A percentile compares a stretch with the other conserved stretches of the same genome.
phyloP scores from a whole-genome alignment of 306 rosid genomes.

The Ormosia emarginata region DNA sequence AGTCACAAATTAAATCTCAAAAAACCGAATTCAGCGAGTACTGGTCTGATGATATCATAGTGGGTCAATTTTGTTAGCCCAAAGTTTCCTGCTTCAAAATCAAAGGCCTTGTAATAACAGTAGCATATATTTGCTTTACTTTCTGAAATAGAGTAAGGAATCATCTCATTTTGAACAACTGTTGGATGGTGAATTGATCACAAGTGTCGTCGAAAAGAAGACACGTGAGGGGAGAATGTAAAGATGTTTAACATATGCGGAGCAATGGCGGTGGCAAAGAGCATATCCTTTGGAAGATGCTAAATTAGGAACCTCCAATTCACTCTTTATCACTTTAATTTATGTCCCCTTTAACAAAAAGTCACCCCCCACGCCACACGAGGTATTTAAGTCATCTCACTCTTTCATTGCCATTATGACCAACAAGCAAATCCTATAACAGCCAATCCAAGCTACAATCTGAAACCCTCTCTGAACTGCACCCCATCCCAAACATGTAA shows the following conservation, averaged over 20 bases:
- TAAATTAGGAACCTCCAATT: slow-evolving; percentile 41
- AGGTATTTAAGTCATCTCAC: slow-evolving; percentile 61
- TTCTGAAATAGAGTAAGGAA: slow-evolving; percentile 13
- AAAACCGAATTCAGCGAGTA: background rate
- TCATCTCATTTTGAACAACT: background rate
- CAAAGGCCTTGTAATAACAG: background rate
- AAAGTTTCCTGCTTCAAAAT: background rate
- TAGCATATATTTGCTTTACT: background rate
- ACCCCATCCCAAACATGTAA: slow-evolving; percentile 36
- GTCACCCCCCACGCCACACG: slow-evolving; percentile 42
- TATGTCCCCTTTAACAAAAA: slow-evolving; percentile 31
- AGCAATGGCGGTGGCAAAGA: slow-evolving; percentile 41
- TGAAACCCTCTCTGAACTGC: slow-evolving; percentile 54
- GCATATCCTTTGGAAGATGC: slow-evolving; percentile 96
- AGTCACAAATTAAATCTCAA: background rate
- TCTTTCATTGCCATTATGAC: slow-evolving; percentile 58
- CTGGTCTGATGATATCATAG: background rate
- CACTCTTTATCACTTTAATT: slow-evolving; percentile 41
- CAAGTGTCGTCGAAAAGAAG: slow-evolving; percentile 14
- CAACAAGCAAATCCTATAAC: slow-evolving; percentile 55
- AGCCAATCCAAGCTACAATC: slow-evolving; percentile 37
- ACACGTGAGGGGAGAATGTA: slow-evolving; percentile 23
- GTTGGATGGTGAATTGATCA: slow-evolving; percentile 21
- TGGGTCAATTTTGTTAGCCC: slow-evolving; percentile 17
- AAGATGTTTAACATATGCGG: slow-evolving; percentile 43